phyloP scores from a whole-genome alignment of 305 asterid species.

The Lippia alba region DNA sequence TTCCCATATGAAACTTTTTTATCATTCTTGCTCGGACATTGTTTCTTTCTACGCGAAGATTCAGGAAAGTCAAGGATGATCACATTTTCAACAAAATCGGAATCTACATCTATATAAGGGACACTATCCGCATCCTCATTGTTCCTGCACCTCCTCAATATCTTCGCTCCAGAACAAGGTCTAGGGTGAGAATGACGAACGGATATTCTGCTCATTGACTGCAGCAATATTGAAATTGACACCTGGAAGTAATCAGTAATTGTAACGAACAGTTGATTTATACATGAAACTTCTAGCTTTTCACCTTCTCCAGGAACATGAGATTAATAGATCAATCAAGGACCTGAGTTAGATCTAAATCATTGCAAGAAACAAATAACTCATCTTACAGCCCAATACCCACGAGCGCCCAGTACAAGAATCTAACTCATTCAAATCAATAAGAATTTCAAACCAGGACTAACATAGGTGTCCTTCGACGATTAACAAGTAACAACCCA shows the following conservation, averaged over 20 bases:
- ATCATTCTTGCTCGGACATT: constrained; percentile 45
- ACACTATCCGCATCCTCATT: constrained; percentile 48
- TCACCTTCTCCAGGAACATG: no score
- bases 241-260: no score
- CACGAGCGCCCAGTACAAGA: neutral
- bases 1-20: constrained; percentile 39
- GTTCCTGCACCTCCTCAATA: constrained; percentile 59
- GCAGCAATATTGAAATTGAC: constrained; percentile 17
- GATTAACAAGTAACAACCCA: no score
- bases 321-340: no score
- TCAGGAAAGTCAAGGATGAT: constrained; percentile 73
- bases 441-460: no score
- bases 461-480: no score
- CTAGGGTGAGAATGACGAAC: constrained; percentile 46
- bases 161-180: constrained; percentile 52
- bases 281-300: no score
- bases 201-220: constrained; percentile 58
- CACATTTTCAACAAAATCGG: constrained; percentile 51
- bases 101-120: constrained; percentile 72
- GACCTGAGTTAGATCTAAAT: constrained; percentile 1
- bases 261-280: no score
- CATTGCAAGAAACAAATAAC: neutral
- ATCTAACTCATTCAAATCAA: no score
- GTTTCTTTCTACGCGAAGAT: constrained; percentile 41
- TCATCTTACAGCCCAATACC: neutral